Conservation (phyloP, 768 basidiomycete genomes). For the Suillus fuscotomentosus region DNA sequence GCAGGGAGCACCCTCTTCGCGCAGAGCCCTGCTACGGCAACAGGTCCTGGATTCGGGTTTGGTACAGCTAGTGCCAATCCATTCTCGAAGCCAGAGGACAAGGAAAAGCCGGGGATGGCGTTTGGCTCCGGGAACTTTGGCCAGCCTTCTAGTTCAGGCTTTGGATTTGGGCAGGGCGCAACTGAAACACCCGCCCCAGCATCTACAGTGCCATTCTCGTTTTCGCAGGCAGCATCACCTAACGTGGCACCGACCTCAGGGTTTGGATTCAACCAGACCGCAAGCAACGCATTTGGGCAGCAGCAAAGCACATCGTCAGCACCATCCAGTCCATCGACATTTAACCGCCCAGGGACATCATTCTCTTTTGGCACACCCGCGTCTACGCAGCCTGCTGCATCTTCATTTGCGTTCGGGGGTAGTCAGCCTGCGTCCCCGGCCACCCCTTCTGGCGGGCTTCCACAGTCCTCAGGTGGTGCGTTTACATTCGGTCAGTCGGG, state of each 20-base stretch:
- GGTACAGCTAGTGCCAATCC: conserved; percentile 36
- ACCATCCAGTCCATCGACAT: conserved; percentile 59
- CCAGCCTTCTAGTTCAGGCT: conserved; percentile 38
- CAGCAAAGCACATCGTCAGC: conserved; percentile 39
- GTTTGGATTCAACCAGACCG: conserved; percentile 45
- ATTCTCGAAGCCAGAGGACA: conserved; percentile 46
- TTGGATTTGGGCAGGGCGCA: conserved; percentile 47
- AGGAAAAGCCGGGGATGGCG: conserved; percentile 39
- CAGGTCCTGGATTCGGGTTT: conserved; percentile 34
- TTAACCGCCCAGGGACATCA: conserved; percentile 41
- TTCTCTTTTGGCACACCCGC: conserved; percentile 48
- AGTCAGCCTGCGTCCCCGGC: conserved; percentile 63
- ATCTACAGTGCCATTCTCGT: conserved; percentile 47
- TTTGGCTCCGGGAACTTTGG: conserved; percentile 46
- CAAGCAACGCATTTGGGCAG: conserved; percentile 43
- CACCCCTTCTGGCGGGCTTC: conserved; percentile 28
- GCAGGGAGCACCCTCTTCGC: conserved; percentile 34
- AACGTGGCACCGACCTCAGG: conserved; percentile 36
- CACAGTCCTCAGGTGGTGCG: conserved; percentile 32
- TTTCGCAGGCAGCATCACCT: conserved; percentile 38
- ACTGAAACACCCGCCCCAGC: conserved; percentile 38
- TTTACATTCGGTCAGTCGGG: conserved; percentile 40
- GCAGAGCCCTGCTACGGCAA: conserved; percentile 29
- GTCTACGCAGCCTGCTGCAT: conserved; percentile 32
- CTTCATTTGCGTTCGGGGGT: conserved; percentile 49